Conservation (phyloP, 1,284 basidiomycete species). For the Trametes sp. region DNA sequence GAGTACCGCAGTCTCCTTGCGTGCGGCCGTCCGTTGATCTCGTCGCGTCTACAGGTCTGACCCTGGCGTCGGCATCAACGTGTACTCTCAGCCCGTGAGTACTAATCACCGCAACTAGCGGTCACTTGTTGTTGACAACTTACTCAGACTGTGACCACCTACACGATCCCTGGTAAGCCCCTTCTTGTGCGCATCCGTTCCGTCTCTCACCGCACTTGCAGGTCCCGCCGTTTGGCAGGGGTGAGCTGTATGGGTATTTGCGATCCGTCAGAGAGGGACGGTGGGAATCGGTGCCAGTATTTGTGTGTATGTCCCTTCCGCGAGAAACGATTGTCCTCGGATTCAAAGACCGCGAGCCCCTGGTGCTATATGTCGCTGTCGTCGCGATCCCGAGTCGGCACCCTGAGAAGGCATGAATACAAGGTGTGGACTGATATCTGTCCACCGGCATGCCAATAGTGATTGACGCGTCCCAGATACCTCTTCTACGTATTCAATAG, state of each 20-base stretch:
- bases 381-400: too few relatives aligned
- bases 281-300: neutral
- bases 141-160: slow-evolving; percentile 39
- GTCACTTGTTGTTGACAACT: neutral
- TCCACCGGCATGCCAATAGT: too few relatives aligned
- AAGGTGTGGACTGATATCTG: too few relatives aligned
- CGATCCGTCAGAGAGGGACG: neutral
- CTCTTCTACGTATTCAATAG: too few relatives aligned
- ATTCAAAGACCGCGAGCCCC: too few relatives aligned
- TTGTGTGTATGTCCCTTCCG: neutral
- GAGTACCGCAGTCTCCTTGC: slow-evolving; percentile 3
- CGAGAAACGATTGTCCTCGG: too few relatives aligned
- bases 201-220: neutral
- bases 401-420: too few relatives aligned
- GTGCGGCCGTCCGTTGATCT: too few relatives aligned
- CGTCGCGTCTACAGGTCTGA: slow-evolving; percentile 38
- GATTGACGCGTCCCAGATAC: too few relatives aligned
- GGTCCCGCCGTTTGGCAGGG: slow-evolving; percentile 41
- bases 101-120: neutral
- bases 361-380: too few relatives aligned
- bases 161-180: slow-evolving; percentile 44
- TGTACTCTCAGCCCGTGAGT: slow-evolving; percentile 41
- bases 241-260: slow-evolving; percentile 14
- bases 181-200: too few relatives aligned
- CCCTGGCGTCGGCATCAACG: slow-evolving; percentile 46